Conservation (phyloP, 1,284 basidiomycete species). For the Tylopilus orsonianus region DNA sequence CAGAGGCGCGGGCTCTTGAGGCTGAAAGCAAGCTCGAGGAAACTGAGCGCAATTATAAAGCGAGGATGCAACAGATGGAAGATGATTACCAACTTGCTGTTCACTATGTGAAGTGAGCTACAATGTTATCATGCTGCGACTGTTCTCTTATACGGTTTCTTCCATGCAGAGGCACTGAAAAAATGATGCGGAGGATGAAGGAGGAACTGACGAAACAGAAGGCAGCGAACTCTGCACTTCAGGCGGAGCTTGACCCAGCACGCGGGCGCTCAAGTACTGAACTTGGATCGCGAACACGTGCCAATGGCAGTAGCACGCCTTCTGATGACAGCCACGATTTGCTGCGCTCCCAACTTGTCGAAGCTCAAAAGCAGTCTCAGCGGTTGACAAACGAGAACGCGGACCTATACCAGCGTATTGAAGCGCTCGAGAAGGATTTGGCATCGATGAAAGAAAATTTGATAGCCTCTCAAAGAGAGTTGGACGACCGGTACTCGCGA, state of each 20-base stretch:
- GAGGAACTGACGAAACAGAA: slow-evolving; percentile 92
- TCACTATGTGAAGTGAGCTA: slow-evolving; percentile 83
- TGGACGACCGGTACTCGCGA: slow-evolving; percentile 71
- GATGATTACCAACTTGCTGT: slow-evolving; percentile 94
- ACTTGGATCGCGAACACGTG: slow-evolving; percentile 56
- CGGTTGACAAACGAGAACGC: slow-evolving; percentile 70
- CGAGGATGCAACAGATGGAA: slow-evolving; percentile 82
- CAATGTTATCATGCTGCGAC: slow-evolving; percentile 8
- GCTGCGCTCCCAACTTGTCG: slow-evolving; percentile 65
- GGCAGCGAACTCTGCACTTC: slow-evolving; percentile 72
- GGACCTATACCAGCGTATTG: slow-evolving; percentile 74
- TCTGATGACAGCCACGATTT: slow-evolving; percentile 65
- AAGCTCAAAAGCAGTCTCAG: slow-evolving; percentile 72
- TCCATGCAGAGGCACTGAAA: slow-evolving; percentile 86
- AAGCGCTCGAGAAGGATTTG: slow-evolving; percentile 73
- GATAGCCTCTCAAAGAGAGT: slow-evolving; percentile 68
- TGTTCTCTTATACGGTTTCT: slow-evolving; percentile 25
- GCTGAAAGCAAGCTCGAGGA: slow-evolving; percentile 77
- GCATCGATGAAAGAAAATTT: slow-evolving; percentile 73
- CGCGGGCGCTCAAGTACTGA: slow-evolving; percentile 59
- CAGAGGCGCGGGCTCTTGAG: slow-evolving; percentile 62
- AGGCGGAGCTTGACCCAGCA: slow-evolving; percentile 73
- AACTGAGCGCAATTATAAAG: slow-evolving; percentile 75
- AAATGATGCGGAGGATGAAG: slow-evolving; percentile 98
- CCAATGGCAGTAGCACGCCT: slow-evolving; percentile 82